These are phyloP conservation scores for Wallacemonas sp. DNA, from an alignment of 208 protist species.

Conservation along the genomic window DNA sequence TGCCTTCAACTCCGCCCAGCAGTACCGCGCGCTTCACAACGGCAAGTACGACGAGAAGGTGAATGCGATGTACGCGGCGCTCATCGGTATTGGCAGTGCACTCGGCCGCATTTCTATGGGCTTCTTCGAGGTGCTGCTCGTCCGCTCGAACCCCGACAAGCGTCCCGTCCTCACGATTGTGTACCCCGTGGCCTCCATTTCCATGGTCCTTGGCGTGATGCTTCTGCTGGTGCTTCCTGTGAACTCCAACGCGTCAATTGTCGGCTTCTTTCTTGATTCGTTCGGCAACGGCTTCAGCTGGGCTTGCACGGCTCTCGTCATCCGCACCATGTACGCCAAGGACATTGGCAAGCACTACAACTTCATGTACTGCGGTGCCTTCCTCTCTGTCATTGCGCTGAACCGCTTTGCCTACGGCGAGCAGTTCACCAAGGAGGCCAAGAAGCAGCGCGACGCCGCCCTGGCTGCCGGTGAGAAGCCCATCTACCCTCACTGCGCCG, in stretches of 20 bases:
- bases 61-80: constrained; percentile 51
- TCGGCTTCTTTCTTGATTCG: constrained; percentile 58
- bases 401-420: constrained; percentile 70
- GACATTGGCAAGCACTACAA: constrained; percentile 81
- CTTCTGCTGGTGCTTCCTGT: constrained; percentile 45
- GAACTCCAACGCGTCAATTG: constrained; percentile 41
- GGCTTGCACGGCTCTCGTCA: constrained; percentile 45
- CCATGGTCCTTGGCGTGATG: constrained; percentile 42
- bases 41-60: constrained; percentile 32
- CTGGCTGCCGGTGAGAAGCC: constrained; percentile 13
- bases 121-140: constrained; percentile 42
- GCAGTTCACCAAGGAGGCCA: constrained; percentile 55
- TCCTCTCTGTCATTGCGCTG: constrained; percentile 54
- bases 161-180: constrained; percentile 42
- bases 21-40: constrained; percentile 52
- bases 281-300: constrained; percentile 70
- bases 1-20: constrained; percentile 64
- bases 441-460: constrained; percentile 28
- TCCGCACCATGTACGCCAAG: constrained; percentile 53
- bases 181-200: constrained; percentile 36
- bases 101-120: constrained; percentile 59
- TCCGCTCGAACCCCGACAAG: constrained; percentile 25
- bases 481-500: constrained; percentile 46
- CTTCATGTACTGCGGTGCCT: constrained; percentile 59
- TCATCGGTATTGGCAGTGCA: constrained; percentile 68